Conservation (phyloP, 1,284 basidiomycete genomes). For the Cryptococcus floricola region DNA sequence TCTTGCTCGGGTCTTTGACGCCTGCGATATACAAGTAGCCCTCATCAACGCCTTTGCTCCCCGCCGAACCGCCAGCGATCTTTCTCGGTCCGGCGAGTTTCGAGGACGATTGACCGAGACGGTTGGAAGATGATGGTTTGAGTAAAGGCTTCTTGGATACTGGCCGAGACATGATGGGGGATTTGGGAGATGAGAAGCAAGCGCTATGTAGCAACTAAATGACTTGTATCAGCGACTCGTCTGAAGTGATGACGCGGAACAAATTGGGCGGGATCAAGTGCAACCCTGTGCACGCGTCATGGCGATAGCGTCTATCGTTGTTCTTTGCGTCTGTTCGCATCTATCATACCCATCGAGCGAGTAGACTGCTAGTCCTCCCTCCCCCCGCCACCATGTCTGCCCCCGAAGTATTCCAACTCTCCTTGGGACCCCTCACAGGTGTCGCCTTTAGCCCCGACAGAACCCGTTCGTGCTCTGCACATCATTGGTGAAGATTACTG, state of each 20-base stretch:
- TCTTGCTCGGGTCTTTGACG: slow-evolving; percentile 40
- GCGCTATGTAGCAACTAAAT: no score
- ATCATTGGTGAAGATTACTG: slow-evolving; percentile 1
- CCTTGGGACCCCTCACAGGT: slow-evolving; percentile 78
- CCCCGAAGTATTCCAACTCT: slow-evolving; percentile 73
- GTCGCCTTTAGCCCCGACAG: slow-evolving; percentile 92
- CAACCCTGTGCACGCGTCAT: no score
- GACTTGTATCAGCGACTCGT: no score
- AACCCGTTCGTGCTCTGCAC: slow-evolving; percentile 55
- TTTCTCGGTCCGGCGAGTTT: not conserved
- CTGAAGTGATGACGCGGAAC: no score
- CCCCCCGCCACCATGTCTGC: slow-evolving; percentile 58
- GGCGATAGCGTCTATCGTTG: not conserved
- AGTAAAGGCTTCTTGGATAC: not conserved
- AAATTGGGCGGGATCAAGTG: no score
- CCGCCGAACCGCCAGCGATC: not conserved
- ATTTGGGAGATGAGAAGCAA: not conserved
- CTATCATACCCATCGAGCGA: slow-evolving; percentile 6
- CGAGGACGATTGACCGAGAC: not conserved
- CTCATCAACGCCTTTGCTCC: slow-evolving; percentile 23
- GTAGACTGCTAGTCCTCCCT: slow-evolving; percentile 34
- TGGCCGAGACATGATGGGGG: not conserved
- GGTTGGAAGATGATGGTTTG: not conserved
- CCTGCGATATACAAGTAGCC: slow-evolving; percentile 45
- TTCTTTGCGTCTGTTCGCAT: not conserved